These are phyloP conservation scores for Rhododendron molle DNA, from an alignment of 148 eudicot species.

Conservation along the genomic window DNA sequence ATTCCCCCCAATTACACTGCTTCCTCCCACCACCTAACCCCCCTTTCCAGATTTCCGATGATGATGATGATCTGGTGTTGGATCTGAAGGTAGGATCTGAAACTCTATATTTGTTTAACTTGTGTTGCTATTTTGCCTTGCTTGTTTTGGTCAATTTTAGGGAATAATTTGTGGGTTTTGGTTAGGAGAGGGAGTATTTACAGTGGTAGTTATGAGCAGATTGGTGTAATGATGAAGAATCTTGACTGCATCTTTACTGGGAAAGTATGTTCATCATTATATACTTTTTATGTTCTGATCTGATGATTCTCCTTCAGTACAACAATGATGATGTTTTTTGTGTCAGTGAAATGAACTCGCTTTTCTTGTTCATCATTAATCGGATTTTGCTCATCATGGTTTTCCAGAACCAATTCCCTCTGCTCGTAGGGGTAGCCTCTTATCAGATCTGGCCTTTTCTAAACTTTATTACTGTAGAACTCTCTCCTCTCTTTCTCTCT, in stretches of 20 bases:
- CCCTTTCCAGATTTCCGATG: neutral
- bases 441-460: constrained; percentile 10
- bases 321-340: constrained; percentile 5
- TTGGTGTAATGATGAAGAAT: constrained; percentile 56
- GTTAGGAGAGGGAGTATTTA: neutral
- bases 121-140: neutral
- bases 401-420: constrained; percentile 8
- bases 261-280: constrained; percentile 19
- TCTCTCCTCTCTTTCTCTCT: neutral
- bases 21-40: constrained; percentile 5
- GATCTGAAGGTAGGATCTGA: constrained; percentile 11
- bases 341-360: constrained; percentile 8
- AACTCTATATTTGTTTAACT: neutral
- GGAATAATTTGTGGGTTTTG: neutral
- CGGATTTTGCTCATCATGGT: constrained; percentile 6
- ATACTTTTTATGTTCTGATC: neutral
- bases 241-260: constrained; percentile 19
- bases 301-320: neutral
- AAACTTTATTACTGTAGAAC: neutral
- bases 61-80: neutral
- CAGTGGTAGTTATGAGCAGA: constrained; percentile 24
- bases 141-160: neutral
- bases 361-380: constrained; percentile 10
- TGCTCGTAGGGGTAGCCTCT: neutral
- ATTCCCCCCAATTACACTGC: constrained; percentile 46